phyloP scores from a whole-genome alignment of 345 rosid species.

The Camelina neglecta region DNA sequence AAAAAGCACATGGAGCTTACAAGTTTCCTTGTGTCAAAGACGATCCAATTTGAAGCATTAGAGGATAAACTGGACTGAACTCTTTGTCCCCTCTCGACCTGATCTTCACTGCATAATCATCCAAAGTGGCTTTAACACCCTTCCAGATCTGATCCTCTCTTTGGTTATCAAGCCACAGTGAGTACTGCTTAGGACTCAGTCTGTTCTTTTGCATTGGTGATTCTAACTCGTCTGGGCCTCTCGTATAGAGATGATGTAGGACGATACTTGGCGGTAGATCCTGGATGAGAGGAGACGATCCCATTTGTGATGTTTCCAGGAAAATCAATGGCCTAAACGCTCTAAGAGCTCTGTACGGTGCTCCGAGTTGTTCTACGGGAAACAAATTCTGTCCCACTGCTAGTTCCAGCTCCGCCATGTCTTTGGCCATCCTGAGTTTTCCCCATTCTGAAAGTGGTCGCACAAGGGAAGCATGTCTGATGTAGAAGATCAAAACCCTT shows the following conservation, averaged over 20 bases:
- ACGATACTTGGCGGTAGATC: constrained; percentile 88
- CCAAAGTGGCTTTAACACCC: constrained; percentile 91
- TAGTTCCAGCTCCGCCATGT: constrained; percentile 99
- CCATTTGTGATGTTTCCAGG: constrained; percentile 88
- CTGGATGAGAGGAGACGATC: constrained; percentile 81
- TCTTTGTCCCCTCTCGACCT: constrained; percentile 96
- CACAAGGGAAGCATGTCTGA: constrained; percentile 92
- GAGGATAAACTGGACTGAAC: constrained; percentile 93
- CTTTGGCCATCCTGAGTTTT: constrained; percentile 93
- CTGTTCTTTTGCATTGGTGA: constrained; percentile 91
- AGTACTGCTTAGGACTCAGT: constrained; percentile 80
- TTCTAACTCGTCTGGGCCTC: constrained; percentile 89
- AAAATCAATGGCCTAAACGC: constrained; percentile 93
- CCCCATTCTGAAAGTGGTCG: constrained; percentile 98
- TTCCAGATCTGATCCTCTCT: constrained; percentile 99
- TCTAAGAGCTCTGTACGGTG: constrained; percentile 93
- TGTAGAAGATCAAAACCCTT: constrained; percentile 83
- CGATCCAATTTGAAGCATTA: constrained; percentile 87
- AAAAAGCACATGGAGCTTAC: constrained; percentile 14
- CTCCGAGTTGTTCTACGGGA: constrained; percentile 97
- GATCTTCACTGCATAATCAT: constrained; percentile 83
- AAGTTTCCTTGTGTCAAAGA: constrained; percentile 49
- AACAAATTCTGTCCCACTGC: constrained; percentile 92
- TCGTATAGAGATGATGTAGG: constrained; percentile 89
- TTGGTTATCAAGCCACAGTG: constrained; percentile 94